phyloP scores from a whole-genome alignment of 106 monocot genomes.

The Dendrobium huoshanense region DNA sequence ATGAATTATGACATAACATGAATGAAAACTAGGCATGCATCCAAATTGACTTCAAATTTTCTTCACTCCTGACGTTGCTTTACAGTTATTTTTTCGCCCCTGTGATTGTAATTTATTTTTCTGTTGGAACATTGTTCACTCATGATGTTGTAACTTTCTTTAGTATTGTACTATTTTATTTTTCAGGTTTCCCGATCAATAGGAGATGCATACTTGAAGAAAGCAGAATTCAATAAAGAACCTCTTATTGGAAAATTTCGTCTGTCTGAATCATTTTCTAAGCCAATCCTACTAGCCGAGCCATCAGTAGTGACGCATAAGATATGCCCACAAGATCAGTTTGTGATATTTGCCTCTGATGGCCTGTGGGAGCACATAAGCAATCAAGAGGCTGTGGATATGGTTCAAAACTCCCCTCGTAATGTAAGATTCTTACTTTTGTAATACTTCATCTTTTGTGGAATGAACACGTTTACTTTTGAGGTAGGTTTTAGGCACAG shows the following conservation, averaged over 20 bases:
- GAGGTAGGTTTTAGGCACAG: no score
- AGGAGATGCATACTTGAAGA: slow-evolving; percentile 24
- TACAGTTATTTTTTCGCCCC: background rate
- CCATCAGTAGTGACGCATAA: slow-evolving; percentile 18
- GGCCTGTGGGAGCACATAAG: slow-evolving; percentile 21
- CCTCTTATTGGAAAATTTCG: slow-evolving; percentile 18
- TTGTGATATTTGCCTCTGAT: slow-evolving; percentile 24
- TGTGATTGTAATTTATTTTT: background rate
- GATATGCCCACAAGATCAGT: slow-evolving; percentile 18
- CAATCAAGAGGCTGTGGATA: slow-evolving; percentile 21
- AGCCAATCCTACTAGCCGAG: slow-evolving; percentile 16
- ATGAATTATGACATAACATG: background rate
- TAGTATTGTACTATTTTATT: background rate
- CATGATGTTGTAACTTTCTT: background rate
- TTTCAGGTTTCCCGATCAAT: slow-evolving; percentile 18
- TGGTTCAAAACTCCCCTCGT: slow-evolving; percentile 18
- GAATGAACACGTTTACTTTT: no score
- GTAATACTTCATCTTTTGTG: background rate
- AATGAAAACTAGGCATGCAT: background rate
- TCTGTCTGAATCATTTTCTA: slow-evolving; percentile 15
- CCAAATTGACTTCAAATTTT: background rate
- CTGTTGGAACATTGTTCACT: background rate
- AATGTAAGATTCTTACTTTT: slow-evolving; percentile 11
- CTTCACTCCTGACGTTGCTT: background rate
- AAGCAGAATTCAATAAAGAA: slow-evolving; percentile 13